These are phyloP conservation scores for Colletotrichum viniferum DNA, from an alignment of 2,329 filamentous ascomycete species.

Conservation along the genomic window DNA sequence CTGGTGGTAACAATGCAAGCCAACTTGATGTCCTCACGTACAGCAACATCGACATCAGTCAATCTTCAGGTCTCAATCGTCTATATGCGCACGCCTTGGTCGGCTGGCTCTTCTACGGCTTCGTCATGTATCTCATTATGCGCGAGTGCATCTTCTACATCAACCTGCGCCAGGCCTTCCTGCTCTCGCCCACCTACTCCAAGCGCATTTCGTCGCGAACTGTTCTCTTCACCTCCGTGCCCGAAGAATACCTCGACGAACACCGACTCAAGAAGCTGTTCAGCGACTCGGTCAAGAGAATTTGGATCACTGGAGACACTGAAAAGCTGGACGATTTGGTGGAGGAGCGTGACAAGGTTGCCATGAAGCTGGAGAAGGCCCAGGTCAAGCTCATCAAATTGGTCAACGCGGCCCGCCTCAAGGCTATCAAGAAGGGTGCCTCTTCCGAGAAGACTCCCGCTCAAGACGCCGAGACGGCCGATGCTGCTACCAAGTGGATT, in stretches of 20 bases:
- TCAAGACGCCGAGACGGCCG: constrained; percentile 68
- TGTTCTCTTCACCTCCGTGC: constrained; percentile 87
- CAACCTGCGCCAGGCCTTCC: constrained; percentile 90
- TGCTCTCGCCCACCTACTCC: constrained; percentile 82
- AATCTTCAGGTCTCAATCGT: constrained; percentile 58
- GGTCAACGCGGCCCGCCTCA: constrained; percentile 74
- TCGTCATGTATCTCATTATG: constrained; percentile 87
- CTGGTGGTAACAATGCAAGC: constrained; percentile 67
- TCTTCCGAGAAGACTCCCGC: constrained; percentile 46
- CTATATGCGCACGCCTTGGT: constrained; percentile 84
- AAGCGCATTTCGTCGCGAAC: constrained; percentile 88
- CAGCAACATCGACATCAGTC: constrained; percentile 68
- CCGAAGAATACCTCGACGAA: constrained; percentile 77
- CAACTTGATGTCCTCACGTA: constrained; percentile 83
- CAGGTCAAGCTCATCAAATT: constrained; percentile 85
- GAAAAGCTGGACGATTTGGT: constrained; percentile 81
- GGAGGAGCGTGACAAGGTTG: constrained; percentile 78
- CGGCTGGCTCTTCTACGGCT: constrained; percentile 83
- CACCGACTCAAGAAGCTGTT: constrained; percentile 81
- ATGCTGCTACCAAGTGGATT: constrained; percentile 73
- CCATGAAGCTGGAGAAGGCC: constrained; percentile 82
- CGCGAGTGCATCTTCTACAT: constrained; percentile 91
- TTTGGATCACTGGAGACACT: constrained; percentile 84
- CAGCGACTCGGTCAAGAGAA: constrained; percentile 77
- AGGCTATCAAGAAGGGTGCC: constrained; percentile 67